These are phyloP conservation scores for Phoma sp. DNA, from an alignment of 2,329 filamentous ascomycete genomes.

Conservation along the genomic window DNA sequence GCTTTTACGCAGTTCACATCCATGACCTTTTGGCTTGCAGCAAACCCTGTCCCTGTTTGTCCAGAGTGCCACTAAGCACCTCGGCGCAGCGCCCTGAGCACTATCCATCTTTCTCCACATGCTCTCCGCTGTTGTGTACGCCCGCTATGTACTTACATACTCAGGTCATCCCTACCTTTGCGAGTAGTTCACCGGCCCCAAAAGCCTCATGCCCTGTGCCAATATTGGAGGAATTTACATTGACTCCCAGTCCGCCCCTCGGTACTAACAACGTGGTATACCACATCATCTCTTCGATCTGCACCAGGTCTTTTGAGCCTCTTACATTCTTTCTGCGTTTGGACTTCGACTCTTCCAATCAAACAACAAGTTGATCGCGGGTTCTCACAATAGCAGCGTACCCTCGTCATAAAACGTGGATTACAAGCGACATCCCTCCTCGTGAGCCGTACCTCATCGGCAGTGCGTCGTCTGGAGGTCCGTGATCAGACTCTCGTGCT, in stretches of 20 bases:
- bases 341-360: background rate
- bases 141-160: constrained; percentile 40
- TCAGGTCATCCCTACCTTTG: constrained; percentile 45
- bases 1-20: constrained; percentile 29
- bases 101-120: constrained; percentile 48
- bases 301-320: background rate
- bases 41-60: constrained; percentile 37
- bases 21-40: constrained; percentile 35
- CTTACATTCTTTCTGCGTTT: background rate
- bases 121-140: constrained; percentile 42
- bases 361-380: constrained; percentile 12
- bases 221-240: constrained; percentile 16
- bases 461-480: constrained; percentile 23
- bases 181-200: constrained; percentile 34
- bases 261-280: constrained; percentile 33
- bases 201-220: constrained; percentile 28
- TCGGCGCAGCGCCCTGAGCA: constrained; percentile 42
- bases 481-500: constrained; percentile 34
- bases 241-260: constrained; percentile 11
- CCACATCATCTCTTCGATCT: constrained; percentile 16
- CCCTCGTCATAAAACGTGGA: constrained; percentile 37
- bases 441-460: constrained; percentile 32
- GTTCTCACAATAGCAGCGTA: constrained; percentile 25
- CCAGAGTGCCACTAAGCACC: constrained; percentile 31
- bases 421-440: constrained; percentile 30